These are phyloP conservation scores for Choricystis sp. DNA, from an alignment of 139 green algal species.

Conservation along the genomic window DNA sequence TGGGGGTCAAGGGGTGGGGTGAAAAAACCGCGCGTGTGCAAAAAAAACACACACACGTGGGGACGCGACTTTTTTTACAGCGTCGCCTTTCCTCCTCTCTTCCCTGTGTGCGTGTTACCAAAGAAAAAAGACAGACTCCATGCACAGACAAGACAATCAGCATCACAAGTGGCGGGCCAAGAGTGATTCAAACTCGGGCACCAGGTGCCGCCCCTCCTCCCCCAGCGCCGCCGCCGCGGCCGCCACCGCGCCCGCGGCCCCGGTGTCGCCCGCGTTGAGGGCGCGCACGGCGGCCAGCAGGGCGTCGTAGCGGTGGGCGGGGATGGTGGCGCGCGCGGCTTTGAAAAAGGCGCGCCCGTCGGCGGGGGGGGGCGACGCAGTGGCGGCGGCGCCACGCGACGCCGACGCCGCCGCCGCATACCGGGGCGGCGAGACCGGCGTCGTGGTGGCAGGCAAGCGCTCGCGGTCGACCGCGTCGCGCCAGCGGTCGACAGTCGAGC, in stretches of 20 bases:
- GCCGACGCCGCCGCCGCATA: too few species aligned
- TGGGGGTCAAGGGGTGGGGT: too few species aligned
- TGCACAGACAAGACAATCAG: background rate
- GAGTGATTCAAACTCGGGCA: background rate
- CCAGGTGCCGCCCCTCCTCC: background rate
- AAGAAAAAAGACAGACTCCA: background rate
- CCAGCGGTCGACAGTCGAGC: too few species aligned
- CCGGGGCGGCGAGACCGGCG: background rate
- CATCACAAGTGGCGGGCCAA: background rate
- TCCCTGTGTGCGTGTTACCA: too few species aligned
- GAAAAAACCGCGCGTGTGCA: too few species aligned
- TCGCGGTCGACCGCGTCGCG: background rate
- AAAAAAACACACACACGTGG: too few species aligned
- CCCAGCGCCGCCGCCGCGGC: background rate
- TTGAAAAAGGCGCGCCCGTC: background rate
- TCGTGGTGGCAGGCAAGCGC: background rate
- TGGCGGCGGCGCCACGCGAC: too few species aligned
- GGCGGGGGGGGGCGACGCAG: too few species aligned
- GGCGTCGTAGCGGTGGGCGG: background rate
- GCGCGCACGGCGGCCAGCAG: background rate
- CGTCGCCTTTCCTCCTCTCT: too few species aligned
- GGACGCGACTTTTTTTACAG: too few species aligned
- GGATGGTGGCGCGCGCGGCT: background rate
- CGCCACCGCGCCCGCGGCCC: too few species aligned
- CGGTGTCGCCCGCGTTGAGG: background rate